Evolutionary conservation across 257 asterid genomes (phyloP).

Genomic region (Osmanthus fragrans): DNA sequence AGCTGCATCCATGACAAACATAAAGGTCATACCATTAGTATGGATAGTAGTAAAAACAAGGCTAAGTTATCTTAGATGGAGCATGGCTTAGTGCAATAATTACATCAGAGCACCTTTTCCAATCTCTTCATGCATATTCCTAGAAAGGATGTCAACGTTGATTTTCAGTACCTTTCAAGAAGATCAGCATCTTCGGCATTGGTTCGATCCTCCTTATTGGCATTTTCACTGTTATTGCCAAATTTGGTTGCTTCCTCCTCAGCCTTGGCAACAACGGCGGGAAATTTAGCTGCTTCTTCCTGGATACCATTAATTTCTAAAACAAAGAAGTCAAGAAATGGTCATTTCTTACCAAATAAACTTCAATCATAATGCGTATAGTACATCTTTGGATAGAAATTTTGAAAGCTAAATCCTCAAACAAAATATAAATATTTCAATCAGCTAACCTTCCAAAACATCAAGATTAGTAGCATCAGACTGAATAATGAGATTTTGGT

Average conservation of each 20-base stretch:
- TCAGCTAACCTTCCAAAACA: slow-evolving; percentile 51
- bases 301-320: slow-evolving; percentile 40
- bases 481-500: slow-evolving; percentile 35
- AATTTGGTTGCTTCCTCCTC: slow-evolving; percentile 38
- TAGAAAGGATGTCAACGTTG: not conserved
- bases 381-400: not conserved
- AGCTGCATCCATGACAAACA: slow-evolving; percentile 44
- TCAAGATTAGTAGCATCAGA: slow-evolving; percentile 40
- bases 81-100: not conserved
- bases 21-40: slow-evolving; percentile 12
- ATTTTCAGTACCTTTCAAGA: slow-evolving; percentile 51
- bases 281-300: slow-evolving; percentile 34
- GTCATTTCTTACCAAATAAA: slow-evolving; percentile 6
- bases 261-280: slow-evolving; percentile 26
- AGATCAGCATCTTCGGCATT: slow-evolving; percentile 42
- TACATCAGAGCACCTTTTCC: no score
- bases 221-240: slow-evolving; percentile 21
- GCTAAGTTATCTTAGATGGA: not conserved
- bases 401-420: not conserved
- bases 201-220: slow-evolving; percentile 36
- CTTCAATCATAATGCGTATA: not conserved
- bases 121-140: not conserved
- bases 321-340: not conserved
- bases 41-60: not conserved
- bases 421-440: not conserved